phyloP scores from a whole-genome alignment of 208 protist genomes.

The Vickermania spadyakhi region DNA sequence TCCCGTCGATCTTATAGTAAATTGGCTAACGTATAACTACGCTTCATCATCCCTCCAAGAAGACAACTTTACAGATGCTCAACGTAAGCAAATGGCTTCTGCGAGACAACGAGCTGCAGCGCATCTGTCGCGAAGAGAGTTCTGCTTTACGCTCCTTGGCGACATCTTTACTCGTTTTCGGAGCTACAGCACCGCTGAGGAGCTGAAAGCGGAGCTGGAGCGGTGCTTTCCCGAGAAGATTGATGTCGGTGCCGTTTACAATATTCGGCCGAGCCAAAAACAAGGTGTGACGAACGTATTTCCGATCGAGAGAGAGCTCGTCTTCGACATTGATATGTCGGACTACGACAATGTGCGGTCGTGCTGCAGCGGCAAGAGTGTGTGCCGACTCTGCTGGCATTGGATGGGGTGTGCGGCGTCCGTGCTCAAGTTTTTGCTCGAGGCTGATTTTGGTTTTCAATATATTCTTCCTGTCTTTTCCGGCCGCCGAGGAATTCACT shows the following conservation, averaged over 20 bases:
- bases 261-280: conserved; percentile 77
- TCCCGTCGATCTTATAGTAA: conserved; percentile 64
- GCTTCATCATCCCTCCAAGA: not conserved
- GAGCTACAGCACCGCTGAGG: conserved; percentile 59
- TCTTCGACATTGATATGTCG: conserved; percentile 99
- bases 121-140: conserved; percentile 77
- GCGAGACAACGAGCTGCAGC: conserved; percentile 15
- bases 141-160: conserved; percentile 86
- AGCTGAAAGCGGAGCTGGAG: conserved; percentile 67
- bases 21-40: conserved; percentile 59
- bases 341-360: conserved; percentile 98
- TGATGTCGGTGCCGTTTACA: conserved; percentile 86
- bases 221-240: conserved; percentile 82
- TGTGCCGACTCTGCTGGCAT: conserved; percentile 96
- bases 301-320: conserved; percentile 92
- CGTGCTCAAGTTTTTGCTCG: conserved; percentile 79
- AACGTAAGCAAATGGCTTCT: not conserved
- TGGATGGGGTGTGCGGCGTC: conserved; percentile 94
- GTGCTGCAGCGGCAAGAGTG: conserved; percentile 92
- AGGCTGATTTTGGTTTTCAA: conserved; percentile 96
- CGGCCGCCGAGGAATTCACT: conserved; percentile 97
- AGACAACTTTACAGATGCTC: not conserved
- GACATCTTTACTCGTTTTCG: conserved; percentile 85
- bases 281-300: conserved; percentile 58
- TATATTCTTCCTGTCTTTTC: conserved; percentile 97